Evolutionary conservation across 1,284 basidiomycete genomes (phyloP).

Genomic region (Marasmius oreades): DNA sequence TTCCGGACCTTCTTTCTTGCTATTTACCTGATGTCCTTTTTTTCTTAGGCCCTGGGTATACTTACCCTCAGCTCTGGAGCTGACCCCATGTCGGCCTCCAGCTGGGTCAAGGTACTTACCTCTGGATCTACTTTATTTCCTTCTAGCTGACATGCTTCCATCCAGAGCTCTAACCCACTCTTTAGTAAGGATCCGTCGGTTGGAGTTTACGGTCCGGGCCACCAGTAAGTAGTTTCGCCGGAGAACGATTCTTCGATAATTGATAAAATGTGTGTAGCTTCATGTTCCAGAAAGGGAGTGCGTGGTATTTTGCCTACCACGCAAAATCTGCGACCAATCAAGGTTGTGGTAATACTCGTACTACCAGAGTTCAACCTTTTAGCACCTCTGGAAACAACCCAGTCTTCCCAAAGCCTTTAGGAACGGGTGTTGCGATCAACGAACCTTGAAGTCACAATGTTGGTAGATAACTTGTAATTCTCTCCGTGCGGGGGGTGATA

Average conservation of each 20-base stretch:
- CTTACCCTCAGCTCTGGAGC: conserved; percentile 16
- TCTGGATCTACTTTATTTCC: no score
- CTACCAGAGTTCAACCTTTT: conserved; percentile 18
- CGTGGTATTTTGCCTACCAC: conserved; percentile 18
- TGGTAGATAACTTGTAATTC: no score
- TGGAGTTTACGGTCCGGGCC: conserved; percentile 17
- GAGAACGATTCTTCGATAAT: background rate
- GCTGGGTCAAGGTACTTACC: conserved; percentile 15
- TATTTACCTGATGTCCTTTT: background rate
- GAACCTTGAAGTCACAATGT: conserved; percentile 19
- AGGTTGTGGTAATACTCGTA: conserved; percentile 16
- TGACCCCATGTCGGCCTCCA: conserved; percentile 16
- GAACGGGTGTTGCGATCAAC: conserved; percentile 28
- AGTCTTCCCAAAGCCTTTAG: conserved; percentile 15
- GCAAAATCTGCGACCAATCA: conserved; percentile 16
- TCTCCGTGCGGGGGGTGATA: no score
- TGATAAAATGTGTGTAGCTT: conserved; percentile 9
- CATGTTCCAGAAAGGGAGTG: conserved; percentile 18
- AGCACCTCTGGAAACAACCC: conserved; percentile 13
- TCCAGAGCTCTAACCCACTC: conserved; percentile 11
- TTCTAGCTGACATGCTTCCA: background rate
- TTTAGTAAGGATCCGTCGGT: conserved; percentile 16
- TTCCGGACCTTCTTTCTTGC: background rate
- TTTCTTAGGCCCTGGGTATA: conserved; percentile 13
- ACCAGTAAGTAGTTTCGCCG: conserved; percentile 13